phyloP scores from a whole-genome alignment of 768 basidiomycete species.

The Mycena rosella region DNA sequence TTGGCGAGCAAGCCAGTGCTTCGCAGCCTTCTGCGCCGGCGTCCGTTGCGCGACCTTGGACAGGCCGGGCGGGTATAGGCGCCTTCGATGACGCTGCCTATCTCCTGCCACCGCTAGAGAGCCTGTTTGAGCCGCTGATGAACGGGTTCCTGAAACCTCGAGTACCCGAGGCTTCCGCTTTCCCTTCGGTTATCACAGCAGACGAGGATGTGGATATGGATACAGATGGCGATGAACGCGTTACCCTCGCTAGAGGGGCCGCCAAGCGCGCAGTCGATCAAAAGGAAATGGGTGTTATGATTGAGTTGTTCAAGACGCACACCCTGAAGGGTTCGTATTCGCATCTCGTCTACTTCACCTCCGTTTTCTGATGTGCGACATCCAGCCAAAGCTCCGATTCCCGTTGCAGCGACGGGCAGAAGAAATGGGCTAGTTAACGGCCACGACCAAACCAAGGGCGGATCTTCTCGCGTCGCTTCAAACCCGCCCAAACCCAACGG shows the following conservation, averaged over 20 bases:
- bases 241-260: constrained; percentile 31
- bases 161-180: constrained; percentile 24
- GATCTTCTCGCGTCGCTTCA: constrained; percentile 14
- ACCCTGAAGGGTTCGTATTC: constrained; percentile 56
- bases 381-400: constrained; percentile 25
- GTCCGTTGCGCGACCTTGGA: constrained; percentile 30
- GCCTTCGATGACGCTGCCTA: constrained; percentile 81
- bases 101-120: constrained; percentile 79
- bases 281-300: constrained; percentile 71
- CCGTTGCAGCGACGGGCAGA: neutral
- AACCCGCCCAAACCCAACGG: constrained; percentile 22
- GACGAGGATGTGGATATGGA: constrained; percentile 63
- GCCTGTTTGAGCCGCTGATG: constrained; percentile 73
- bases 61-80: constrained; percentile 56
- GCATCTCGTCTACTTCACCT: constrained; percentile 5
- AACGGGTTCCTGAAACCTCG: constrained; percentile 50
- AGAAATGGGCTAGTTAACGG: constrained; percentile 32
- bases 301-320: constrained; percentile 72
- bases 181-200: constrained; percentile 35
- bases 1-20: constrained; percentile 52
- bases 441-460: constrained; percentile 31
- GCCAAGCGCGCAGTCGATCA: constrained; percentile 55
- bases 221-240: constrained; percentile 53
- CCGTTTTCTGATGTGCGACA: constrained; percentile 14
- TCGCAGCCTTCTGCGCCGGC: constrained; percentile 27